Evolutionary conservation across 768 basidiomycete species (phyloP), one percentile per base, ranked within the genome.

Genomic region (Rhizopogon roseolus): DNA sequence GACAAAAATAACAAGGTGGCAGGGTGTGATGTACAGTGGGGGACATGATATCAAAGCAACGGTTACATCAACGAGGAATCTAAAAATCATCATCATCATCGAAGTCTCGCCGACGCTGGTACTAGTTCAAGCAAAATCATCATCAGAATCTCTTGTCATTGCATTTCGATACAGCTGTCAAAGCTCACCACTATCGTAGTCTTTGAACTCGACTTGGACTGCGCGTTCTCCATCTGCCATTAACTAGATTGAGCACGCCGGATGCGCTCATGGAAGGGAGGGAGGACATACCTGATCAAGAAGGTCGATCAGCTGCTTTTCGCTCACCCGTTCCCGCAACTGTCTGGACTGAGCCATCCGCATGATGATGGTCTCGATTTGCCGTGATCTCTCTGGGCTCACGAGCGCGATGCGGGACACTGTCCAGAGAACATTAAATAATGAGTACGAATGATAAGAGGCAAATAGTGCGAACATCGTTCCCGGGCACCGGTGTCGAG

Each of bases 341-440:
- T 93, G 90, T 6, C 93, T 90, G 1, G 81, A 76, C 70, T 92
- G 90, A 7, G 85, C 90, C 88, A 93, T 92, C 39, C 89, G 79
- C 39, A 88, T 59, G 32, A 96, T 74, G 54, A 93, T 82, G 3
- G 71, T 73, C 69, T 94, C 90, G 60, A 96, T 89, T 66, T 92
- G 84, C 57, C 79, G 78, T 16, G 91, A 87, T 64, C 90, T 76
- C 39, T 89, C 84, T 0, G 90, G 86, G 59, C 89, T 88, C 60
- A 95, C 93, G 28, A 96, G 82, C 4, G 86, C 81, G 58, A 96
- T 95, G 46, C 94, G 84, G 9, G 90, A 85, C 53, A 95, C 93
- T 96, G 22, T 22, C 22, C 22, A 22, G 3, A 22, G 22, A 22
- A 3, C 22, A 22, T 22, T 22, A 22, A 38, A 49, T 29, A 52